Evolutionary conservation across 306 rosid species (phyloP), one percentile per base, ranked within the genome.

Genomic region (Oemleria cerasiformis): DNA sequence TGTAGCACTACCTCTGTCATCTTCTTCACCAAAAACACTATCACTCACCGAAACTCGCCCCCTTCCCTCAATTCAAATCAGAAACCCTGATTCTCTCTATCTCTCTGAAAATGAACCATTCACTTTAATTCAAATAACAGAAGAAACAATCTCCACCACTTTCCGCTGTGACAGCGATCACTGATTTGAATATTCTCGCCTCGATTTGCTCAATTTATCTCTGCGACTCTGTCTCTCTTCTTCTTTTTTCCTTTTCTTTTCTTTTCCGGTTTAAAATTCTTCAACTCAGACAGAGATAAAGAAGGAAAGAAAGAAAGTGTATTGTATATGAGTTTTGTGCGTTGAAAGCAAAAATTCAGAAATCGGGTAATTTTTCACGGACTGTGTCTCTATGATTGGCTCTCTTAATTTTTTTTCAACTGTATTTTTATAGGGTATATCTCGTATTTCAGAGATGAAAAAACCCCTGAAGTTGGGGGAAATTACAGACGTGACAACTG

Each of bases 1-100:
- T 95, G 97, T 76, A 95, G 78, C 56, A 65, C 78, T 73, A 95
- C 99, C 76, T 95, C 97, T 77, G 88, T 76, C 97, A 86, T 91
- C 84, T 70, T 73, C 78, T 67, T 78, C 83, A 38, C 75, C 50
- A 71, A 67, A 69, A 74, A 64, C 64, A 13, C 43, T 20, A 3
- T 19, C 67, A 64, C 68, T 9, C 64, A 71, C 71, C 73, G 71
- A 62, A 65, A 62, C 47, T 48, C 72, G 15, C 19, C 40, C 45
- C n/a, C 74, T 23, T 4, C 19, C 41, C 9, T 9, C 20, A 9
- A 51, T 36, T 23, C 42, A 51, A 44, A 72, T 13, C 60, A 60
- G 38, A 72, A 43, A 72, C 68, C 72, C 75, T 67, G 76, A 34
- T 30, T 12, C 60, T 53, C 20, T 30, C 64, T 50, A 19, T 21